phyloP scores from a whole-genome alignment of 805 yeast genomes.

The Schwanniomyces yamadae region DNA sequence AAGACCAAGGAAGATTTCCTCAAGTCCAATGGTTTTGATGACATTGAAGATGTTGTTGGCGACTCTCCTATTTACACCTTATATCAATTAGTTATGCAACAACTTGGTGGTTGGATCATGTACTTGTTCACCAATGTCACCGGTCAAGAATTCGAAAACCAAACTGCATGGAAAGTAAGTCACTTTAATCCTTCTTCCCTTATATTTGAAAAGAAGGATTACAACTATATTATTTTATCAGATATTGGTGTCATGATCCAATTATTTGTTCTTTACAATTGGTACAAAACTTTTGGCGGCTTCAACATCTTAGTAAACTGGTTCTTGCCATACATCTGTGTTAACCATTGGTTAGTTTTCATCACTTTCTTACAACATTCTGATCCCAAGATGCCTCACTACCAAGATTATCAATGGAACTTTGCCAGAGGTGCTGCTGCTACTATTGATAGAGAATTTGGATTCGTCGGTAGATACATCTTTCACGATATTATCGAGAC shows the following conservation, averaged over 20 bases:
- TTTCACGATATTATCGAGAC: constrained; percentile 91
- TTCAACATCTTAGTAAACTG: constrained; percentile 66
- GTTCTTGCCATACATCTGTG: constrained; percentile 74
- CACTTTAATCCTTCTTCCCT: constrained; percentile 78
- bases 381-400: constrained; percentile 77
- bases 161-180: constrained; percentile 47
- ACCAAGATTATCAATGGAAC: constrained; percentile 73
- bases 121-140: constrained; percentile 70
- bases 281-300: constrained; percentile 62
- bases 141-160: constrained; percentile 61
- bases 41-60: constrained; percentile 57
- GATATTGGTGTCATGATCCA: constrained; percentile 69
- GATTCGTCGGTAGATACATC: constrained; percentile 72
- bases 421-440: constrained; percentile 90
- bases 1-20: constrained; percentile 58
- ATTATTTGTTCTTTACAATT: constrained; percentile 51
- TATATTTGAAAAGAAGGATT: constrained; percentile 70
- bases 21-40: constrained; percentile 30
- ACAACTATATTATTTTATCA: constrained; percentile 65
- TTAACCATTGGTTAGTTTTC: constrained; percentile 88
- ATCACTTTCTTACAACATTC: constrained; percentile 85
- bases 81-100: constrained; percentile 58
- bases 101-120: constrained; percentile 72
- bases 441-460: constrained; percentile 81
- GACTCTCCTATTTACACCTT: constrained; percentile 75